These are phyloP conservation scores for Hymenotorrendiella dingleyae DNA, from an alignment of 2,329 filamentous ascomycete species.

Conservation along the genomic window DNA sequence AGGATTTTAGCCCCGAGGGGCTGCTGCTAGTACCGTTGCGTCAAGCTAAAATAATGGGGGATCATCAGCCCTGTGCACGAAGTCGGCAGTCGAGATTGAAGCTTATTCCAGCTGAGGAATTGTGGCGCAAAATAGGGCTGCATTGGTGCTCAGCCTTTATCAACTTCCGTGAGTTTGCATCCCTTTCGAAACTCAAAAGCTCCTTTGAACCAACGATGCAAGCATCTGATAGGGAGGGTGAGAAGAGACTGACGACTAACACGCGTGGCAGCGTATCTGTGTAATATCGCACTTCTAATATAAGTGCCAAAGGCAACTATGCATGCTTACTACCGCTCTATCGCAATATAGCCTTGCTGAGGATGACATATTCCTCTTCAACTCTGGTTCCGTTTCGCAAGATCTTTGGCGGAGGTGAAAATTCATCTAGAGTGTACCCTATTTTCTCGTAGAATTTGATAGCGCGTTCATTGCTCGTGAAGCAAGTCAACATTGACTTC, in stretches of 20 bases:
- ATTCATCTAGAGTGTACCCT: constrained; percentile 51
- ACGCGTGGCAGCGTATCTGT: no score
- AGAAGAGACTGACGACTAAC: no score
- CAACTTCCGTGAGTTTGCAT: neutral
- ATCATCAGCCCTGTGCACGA: neutral
- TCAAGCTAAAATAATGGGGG: no score
- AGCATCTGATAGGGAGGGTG: no score
- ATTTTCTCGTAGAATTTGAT: constrained; percentile 54
- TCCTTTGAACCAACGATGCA: no score
- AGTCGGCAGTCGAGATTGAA: neutral
- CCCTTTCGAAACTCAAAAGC: no score
- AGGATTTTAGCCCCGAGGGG: no score
- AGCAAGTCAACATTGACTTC: constrained; percentile 73
- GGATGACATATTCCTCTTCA: constrained; percentile 52
- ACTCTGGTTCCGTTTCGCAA: constrained; percentile 49
- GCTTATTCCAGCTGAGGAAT: constrained; percentile 2
- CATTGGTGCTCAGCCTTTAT: neutral
- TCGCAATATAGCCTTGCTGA: constrained; percentile 40
- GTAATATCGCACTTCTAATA: no score
- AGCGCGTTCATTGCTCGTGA: constrained; percentile 53
- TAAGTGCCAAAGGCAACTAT: no score
- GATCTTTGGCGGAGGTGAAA: constrained; percentile 47
- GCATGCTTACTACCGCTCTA: no score
- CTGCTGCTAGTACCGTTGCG: no score
- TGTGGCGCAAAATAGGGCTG: constrained; percentile 1